These are phyloP conservation scores for Canna indica DNA, from an alignment of 176 grass and related monocot genomes.

Conservation along the genomic window DNA sequence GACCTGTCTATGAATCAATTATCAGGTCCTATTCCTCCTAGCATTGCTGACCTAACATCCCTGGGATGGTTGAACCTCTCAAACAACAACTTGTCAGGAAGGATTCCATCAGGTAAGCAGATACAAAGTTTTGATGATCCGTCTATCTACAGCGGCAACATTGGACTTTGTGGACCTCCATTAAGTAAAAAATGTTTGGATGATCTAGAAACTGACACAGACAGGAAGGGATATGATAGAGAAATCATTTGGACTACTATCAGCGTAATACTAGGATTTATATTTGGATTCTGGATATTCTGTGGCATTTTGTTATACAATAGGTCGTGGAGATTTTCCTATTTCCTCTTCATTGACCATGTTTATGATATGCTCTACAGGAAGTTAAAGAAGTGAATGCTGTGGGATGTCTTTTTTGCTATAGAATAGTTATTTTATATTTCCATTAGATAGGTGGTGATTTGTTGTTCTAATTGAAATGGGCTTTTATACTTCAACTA, in stretches of 20 bases:
- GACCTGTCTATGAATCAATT: constrained; percentile 38
- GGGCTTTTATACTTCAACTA: too few species aligned
- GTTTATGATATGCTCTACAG: constrained; percentile 12
- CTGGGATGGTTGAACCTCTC: constrained; percentile 27
- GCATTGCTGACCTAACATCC: constrained; percentile 12
- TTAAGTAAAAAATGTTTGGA: constrained; percentile 17
- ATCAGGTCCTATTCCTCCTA: constrained; percentile 31
- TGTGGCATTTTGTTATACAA: constrained; percentile 29
- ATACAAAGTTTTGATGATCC: constrained; percentile 21
- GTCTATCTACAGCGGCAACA: constrained; percentile 33
- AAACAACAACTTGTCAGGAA: constrained; percentile 34
- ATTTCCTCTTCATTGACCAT: constrained; percentile 24
- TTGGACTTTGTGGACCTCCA: constrained; percentile 32
- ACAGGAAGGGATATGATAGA: too few species aligned
- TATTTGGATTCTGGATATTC: constrained; percentile 20
- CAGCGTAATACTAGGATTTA: constrained; percentile 24
- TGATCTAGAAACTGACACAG: too few species aligned
- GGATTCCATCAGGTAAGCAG: constrained; percentile 36
- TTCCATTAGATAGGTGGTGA: too few species aligned
- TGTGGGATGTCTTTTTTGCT: background rate
- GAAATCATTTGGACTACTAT: constrained; percentile 17
- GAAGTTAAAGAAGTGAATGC: background rate
- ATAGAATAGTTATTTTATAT: too few species aligned
- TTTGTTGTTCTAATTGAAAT: too few species aligned
- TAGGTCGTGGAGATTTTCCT: constrained; percentile 23